Conservation (phyloP, 495 filamentous ascomycete genomes). For the Terfezia boudieri region DNA sequence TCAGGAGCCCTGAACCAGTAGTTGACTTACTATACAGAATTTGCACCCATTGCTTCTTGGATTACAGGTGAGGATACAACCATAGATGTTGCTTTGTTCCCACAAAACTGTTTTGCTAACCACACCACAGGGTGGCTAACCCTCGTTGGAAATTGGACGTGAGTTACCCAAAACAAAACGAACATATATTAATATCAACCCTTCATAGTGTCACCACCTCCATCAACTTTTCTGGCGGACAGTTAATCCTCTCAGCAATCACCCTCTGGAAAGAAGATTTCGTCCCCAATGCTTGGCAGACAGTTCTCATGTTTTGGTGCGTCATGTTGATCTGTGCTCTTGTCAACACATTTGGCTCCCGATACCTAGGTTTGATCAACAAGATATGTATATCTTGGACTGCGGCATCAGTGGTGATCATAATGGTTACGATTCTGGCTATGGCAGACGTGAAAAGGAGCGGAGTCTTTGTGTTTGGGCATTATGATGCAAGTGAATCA, state of each 20-base stretch:
- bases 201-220: constrained; percentile 21
- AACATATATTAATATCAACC: not conserved
- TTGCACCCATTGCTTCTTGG: constrained; percentile 27
- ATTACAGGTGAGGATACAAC: constrained; percentile 11
- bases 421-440: constrained; percentile 33
- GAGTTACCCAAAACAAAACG: not conserved
- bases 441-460: constrained; percentile 33
- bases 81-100: not conserved
- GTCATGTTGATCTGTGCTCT: constrained; percentile 35
- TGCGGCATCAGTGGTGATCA: constrained; percentile 34
- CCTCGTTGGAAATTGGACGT: constrained; percentile 29
- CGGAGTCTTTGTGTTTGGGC: constrained; percentile 36
- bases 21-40: constrained; percentile 11
- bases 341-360: constrained; percentile 35
- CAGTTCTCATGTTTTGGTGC: constrained; percentile 41
- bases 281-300: constrained; percentile 39
- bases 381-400: constrained; percentile 50
- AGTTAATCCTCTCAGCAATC: constrained; percentile 40
- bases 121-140: constrained; percentile 24
- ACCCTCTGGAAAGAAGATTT: constrained; percentile 38
- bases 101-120: not conserved
- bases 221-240: constrained; percentile 32
- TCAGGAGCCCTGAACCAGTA: not conserved
- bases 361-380: constrained; percentile 40
- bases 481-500: constrained; percentile 35